Conservation (phyloP, 2,329 filamentous ascomycete species). For the Leptosphaerulina australis region DNA sequence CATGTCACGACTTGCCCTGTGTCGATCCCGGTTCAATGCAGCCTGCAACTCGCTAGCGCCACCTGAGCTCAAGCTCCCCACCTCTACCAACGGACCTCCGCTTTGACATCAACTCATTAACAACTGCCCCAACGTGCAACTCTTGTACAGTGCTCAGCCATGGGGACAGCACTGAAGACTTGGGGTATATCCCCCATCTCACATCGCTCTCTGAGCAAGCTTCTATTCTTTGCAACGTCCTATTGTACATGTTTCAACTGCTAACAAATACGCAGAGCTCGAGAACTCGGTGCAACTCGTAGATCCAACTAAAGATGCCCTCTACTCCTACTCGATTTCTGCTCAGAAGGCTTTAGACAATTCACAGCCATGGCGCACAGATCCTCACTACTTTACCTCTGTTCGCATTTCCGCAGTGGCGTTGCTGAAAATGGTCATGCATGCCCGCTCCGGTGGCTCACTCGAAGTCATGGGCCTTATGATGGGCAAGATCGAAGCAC, state of each 20-base stretch:
- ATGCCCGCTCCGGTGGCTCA: conserved; percentile 89
- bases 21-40: conserved; percentile 3
- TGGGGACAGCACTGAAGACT: conserved; percentile 46
- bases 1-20: neutral
- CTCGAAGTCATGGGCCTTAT: conserved; percentile 98
- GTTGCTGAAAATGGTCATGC: conserved; percentile 98
- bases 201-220: neutral
- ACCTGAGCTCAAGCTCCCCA: conserved; percentile 31
- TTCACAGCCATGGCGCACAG: conserved; percentile 74
- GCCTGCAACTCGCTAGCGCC: conserved; percentile 13
- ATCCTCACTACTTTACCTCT: conserved; percentile 88
- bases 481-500: conserved; percentile 88
- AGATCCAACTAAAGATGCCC: conserved; percentile 84
- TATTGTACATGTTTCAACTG: conserved; percentile 12
- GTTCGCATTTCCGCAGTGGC: conserved; percentile 94
- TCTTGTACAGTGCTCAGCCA: conserved; percentile 22
- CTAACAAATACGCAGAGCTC: conserved; percentile 67
- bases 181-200: conserved; percentile 39
- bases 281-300: conserved; percentile 82
- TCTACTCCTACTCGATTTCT: conserved; percentile 79
- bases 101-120: conserved; percentile 16
- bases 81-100: conserved; percentile 25
- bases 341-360: conserved; percentile 70
- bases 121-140: conserved; percentile 12
- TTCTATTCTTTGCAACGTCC: conserved; percentile 6